Evolutionary conservation across 164 flowering plant species (phyloP), one percentile per base, ranked within the genome.

Genomic region (Cinnamomum micranthum): DNA sequence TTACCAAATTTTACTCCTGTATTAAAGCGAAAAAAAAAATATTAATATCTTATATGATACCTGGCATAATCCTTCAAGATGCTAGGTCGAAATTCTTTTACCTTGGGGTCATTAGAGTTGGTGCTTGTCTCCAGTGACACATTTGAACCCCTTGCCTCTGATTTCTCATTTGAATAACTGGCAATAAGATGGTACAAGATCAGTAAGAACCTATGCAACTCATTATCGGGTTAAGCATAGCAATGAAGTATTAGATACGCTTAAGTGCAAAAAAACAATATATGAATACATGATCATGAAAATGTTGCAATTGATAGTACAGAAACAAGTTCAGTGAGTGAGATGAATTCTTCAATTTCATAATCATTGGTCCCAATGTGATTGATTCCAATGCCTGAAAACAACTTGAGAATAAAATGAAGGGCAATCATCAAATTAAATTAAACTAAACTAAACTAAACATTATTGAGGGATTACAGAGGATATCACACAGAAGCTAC

Each of bases 101-200:
- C 86, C 87, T 81, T 74, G 28, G 79, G 68, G 63, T 70, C 70
- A 19, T 50, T 50, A 6, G 79, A 77, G 55, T 62, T 65, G 55
- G 76, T 25, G 63, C 62, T 77, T 64, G 62, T 75, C 74, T 85
- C 91, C 20, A 69, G 73, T 19, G 82, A 71, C 28, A 70, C 71
- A 66, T 85, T 89, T 22, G 87, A 79, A 65, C 71, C 77, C 77
- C 90, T 84, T 68, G 87, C 87, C 82, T 88, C 91, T 41, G 91
- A 87, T 80, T 88, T 90, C 82, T 87, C 91, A 82, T 90, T 90
- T 19, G 93, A 88, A 59, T 79, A 87, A 65, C 90, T 87, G 76
- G 65, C 15, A 2, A 70, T 27, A 62, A 15, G 4, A 71, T 15
- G 64, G 66, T 55, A 20, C 6, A 14, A 25, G 14, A 41, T 62